A percentile compares a stretch with the other conserved stretches of the same genome.
Conservation (phyloP, 1,139 yeast genomes). For the Candida sp. region DNA sequence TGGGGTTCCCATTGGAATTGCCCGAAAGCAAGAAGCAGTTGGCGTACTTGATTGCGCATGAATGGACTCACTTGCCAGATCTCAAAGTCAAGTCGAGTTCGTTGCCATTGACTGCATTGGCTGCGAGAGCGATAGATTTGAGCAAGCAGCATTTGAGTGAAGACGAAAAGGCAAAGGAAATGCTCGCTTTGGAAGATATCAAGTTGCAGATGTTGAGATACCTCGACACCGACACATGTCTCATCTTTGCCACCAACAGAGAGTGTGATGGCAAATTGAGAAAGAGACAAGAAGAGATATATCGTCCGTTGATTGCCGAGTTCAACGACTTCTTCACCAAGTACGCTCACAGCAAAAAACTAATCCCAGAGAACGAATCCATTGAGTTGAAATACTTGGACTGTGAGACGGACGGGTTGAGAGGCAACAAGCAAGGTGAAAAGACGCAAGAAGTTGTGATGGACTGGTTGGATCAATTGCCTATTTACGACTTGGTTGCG, state of each 20-base stretch:
- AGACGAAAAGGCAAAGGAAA: conserved; percentile 42
- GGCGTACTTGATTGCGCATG: conserved; percentile 81
- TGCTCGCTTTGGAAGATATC: conserved; percentile 55
- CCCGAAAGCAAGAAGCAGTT: conserved; percentile 64
- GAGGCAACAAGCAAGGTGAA: conserved; percentile 75
- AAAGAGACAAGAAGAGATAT: conserved; percentile 73
- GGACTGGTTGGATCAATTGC: conserved; percentile 66
- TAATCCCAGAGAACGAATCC: conserved; percentile 25
- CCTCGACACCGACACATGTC: conserved; percentile 91
- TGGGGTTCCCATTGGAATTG: conserved; percentile 70
- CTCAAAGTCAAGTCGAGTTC: conserved; percentile 78
- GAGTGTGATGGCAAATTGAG: conserved; percentile 89
- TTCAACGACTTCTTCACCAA: conserved; percentile 66
- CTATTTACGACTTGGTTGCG: conserved; percentile 81
- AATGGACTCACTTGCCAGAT: conserved; percentile 81
- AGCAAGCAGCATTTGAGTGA: conserved; percentile 25
- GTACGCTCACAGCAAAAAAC: conserved; percentile 30
- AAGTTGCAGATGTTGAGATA: conserved; percentile 69
- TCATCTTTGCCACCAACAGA: conserved; percentile 79
- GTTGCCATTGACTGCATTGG: conserved; percentile 85
- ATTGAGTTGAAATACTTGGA: conserved; percentile 64
- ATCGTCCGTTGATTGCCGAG: conserved; percentile 72
- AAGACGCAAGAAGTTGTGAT: conserved; percentile 66
- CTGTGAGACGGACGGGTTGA: conserved; percentile 77
- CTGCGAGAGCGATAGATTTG: conserved; percentile 85